These are phyloP conservation scores for Senna tora DNA, from an alignment of 306 rosid species.

Conservation along the genomic window DNA sequence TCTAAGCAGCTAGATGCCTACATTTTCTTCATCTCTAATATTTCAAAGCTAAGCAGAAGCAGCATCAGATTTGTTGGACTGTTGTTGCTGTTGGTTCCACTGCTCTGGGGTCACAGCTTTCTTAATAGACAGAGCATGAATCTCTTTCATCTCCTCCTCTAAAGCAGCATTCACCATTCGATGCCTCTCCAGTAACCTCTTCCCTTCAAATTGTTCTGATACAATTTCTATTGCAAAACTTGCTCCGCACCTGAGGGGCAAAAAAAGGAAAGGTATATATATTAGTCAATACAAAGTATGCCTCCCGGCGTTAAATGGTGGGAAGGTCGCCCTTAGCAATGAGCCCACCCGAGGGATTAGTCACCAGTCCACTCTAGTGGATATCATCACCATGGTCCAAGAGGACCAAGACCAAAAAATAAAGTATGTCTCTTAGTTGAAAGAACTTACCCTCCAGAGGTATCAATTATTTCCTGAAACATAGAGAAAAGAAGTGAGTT, in stretches of 20 bases:
- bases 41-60: slow-evolving; percentile 28
- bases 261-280: background rate
- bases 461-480: slow-evolving; percentile 90
- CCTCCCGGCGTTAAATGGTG: too few relatives aligned
- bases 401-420: too few relatives aligned
- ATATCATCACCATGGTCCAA: too few relatives aligned
- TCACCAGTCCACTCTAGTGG: too few relatives aligned
- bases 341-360: too few relatives aligned
- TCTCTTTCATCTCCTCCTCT: slow-evolving; percentile 87
- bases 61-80: slow-evolving; percentile 59
- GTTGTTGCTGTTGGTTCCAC: slow-evolving; percentile 83
- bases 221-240: slow-evolving; percentile 79
- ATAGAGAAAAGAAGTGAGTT: slow-evolving; percentile 32
- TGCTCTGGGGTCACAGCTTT: slow-evolving; percentile 90
- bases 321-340: too few relatives aligned
- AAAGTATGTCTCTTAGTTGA: background rate
- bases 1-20: slow-evolving; percentile 42
- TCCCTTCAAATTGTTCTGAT: slow-evolving; percentile 83
- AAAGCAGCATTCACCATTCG: slow-evolving; percentile 79
- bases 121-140: slow-evolving; percentile 91
- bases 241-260: slow-evolving; percentile 72
- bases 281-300: background rate
- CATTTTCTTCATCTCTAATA: background rate
- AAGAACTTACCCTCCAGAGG: slow-evolving; percentile 87
- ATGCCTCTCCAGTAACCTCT: slow-evolving; percentile 90